These are phyloP conservation scores for Daldinia loculata DNA, from an alignment of 495 filamentous ascomycete genomes.

Conservation along the genomic window DNA sequence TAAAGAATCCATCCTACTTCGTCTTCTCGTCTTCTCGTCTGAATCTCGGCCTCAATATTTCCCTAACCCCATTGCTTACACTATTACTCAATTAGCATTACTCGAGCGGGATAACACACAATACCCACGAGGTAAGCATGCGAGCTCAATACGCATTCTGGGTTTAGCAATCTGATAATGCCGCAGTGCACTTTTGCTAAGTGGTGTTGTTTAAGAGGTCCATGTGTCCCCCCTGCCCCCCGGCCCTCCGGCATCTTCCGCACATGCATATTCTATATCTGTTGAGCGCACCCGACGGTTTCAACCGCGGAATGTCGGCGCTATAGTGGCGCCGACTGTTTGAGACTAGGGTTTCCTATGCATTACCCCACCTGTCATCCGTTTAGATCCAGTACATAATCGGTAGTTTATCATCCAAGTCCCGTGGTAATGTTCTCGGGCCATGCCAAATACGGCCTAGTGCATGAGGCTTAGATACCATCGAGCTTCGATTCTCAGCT, in stretches of 20 bases:
- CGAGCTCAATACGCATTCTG: neutral
- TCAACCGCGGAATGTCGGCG: constrained; percentile 24
- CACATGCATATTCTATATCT: no score
- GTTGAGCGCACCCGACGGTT: no score
- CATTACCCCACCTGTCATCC: neutral
- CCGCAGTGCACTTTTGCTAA: neutral
- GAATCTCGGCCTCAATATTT: no score
- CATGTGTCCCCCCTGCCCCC: no score
- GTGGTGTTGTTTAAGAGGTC: neutral
- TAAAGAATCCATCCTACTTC: neutral
- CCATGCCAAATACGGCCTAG: constrained; percentile 17
- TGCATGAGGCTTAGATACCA: constrained; percentile 33
- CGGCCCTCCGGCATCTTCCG: neutral
- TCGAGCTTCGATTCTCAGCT: constrained; percentile 31
- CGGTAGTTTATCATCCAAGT: constrained; percentile 18
- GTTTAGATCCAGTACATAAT: constrained; percentile 2
- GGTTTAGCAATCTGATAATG: neutral
- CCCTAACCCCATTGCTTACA: no score
- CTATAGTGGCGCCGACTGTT: constrained; percentile 10
- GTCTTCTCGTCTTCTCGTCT: neutral
- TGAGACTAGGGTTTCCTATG: neutral
- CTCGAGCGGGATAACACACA: neutral
- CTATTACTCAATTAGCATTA: no score
- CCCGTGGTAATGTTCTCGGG: constrained; percentile 8
- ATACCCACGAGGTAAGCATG: neutral